Evolutionary conservation across 2,329 filamentous ascomycete genomes (phyloP).

Genomic region (Penicillium glabrum): DNA sequence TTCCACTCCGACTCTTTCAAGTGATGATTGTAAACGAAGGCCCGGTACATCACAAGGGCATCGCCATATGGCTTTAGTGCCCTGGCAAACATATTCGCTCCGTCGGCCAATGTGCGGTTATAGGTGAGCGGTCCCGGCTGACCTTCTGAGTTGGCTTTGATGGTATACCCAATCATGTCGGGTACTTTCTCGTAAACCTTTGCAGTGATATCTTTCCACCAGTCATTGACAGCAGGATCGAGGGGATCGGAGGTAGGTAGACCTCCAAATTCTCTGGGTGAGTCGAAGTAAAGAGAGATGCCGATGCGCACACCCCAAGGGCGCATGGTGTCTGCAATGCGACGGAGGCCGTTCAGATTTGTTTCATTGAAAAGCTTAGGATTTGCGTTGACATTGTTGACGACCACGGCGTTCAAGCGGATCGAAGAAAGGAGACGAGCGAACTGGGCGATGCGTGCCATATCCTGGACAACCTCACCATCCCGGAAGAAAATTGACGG

Average conservation of each 20-base stretch:
- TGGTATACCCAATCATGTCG: slow-evolving; percentile 67
- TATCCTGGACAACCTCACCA: slow-evolving; percentile 56
- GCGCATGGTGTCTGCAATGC: slow-evolving; percentile 65
- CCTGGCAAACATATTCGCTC: slow-evolving; percentile 67
- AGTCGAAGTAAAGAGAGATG: slow-evolving; percentile 68
- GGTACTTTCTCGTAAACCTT: slow-evolving; percentile 62
- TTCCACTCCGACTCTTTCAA: slow-evolving; percentile 62
- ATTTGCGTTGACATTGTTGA: slow-evolving; percentile 74
- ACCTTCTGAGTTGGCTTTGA: slow-evolving; percentile 72
- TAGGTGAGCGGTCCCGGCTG: slow-evolving; percentile 70
- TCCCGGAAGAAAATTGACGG: slow-evolving; percentile 67
- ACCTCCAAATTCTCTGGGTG: slow-evolving; percentile 58
- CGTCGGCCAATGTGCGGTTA: slow-evolving; percentile 67
- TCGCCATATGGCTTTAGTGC: slow-evolving; percentile 55
- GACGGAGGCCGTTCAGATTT: slow-evolving; percentile 62
- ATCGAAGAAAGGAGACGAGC: slow-evolving; percentile 67
- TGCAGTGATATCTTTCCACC: slow-evolving; percentile 63
- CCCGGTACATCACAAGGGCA: slow-evolving; percentile 68
- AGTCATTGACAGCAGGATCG: slow-evolving; percentile 58
- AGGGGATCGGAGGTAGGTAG: slow-evolving; percentile 66
- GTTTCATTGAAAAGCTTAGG: slow-evolving; percentile 53
- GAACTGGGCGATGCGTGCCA: slow-evolving; percentile 62
- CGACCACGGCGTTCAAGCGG: slow-evolving; percentile 63
- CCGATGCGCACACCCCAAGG: slow-evolving; percentile 67
- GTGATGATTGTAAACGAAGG: slow-evolving; percentile 65